Base-by-base conservation (phyloP, 2,329 filamentous ascomycete genomes). In the Pleoardoris graminearum region DNA sequence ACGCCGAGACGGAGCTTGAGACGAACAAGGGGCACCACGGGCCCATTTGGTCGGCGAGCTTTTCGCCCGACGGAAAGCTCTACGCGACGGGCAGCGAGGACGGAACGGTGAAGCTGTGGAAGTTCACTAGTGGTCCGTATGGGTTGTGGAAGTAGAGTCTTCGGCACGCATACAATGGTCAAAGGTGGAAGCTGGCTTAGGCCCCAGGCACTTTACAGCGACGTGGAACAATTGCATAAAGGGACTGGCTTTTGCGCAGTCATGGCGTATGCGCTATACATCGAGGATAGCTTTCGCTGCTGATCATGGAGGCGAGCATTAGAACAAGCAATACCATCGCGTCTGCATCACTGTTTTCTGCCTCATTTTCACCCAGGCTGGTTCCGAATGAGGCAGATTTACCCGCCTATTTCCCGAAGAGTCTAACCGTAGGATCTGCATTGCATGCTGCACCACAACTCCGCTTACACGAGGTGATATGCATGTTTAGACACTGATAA, bases 31-130 rank as follows among this genome's bases (percentile, higher is more conserved):
- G 94, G 21, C 94, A 99, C 64, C 94, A 99, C 68, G 94, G 94
- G 1, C 93, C 93, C 1, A 94, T 99, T 57, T 99, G 94, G 94
- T 96, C 91, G 5, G 86, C 95, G 54, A 88, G 88, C 51, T 99
- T 96, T 75, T 94, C 92, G 0, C 94, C 94, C 0, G 94, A 99
- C 68, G 92, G 92, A 41, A 97, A 96, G 71, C 79, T 99, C 7
- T 99, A 97, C 70, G 94, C 92, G 1, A 99, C 94, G 1, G 94
- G 90, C 25, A 97, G 92, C 43, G 94, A 99, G 71, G 94, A 99
- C 67, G 94, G 94, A 35, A 99, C 94, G 0, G 95, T 99, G 73
- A 99, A 99, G 77, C 80, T 99, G 61, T 88, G 85, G 85, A 88
- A 88, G 71, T 85, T 85, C 54, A 85, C 84, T 45, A 78, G 78